Base-by-base conservation (phyloP, 2,329 filamentous ascomycete genomes). In the Fusarium neocosmosporiellum region DNA sequence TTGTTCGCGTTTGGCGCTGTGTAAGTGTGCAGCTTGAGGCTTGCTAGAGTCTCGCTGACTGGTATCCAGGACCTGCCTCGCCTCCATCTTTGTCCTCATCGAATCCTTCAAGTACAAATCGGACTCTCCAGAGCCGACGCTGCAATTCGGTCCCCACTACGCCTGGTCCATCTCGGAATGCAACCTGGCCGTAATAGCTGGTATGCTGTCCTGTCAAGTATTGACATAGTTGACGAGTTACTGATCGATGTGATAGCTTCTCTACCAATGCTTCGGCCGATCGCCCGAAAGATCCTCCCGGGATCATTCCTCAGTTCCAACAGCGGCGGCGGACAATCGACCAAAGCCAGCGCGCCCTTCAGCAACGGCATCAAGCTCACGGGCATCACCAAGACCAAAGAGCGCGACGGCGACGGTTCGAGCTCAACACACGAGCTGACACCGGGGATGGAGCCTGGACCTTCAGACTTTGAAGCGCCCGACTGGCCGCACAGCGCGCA, bases 1-100 rank as follows among this genome's bases (percentile, higher is more conserved):
- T 61, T 81, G 13, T 81, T 81, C 63, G 67, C 74, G 29, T 79
- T 79, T 61, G 80, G 79, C 3, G 65, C 72, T 2, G 61, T 80
- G 72, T 80, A 72, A 54, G 78, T 63, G 11, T 41, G 6, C n/a
- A 16, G 29, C 22, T 34, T 33, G 34, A 31, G 27, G 4, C 24
- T 34, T 13, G 8, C 14, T 22, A 27, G 18, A 41, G 18, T 55
- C 20, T 53, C 53, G 31, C 60, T 63, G 22, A 63, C 29, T 34
- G 29, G 29, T 27, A 20, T 27, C 24, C n/a, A 63, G 60, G 37
- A 74, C 71, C 1, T 80, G 78, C 27, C 61, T 79, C 7, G 77
- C 77, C 2, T 79, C 78, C 1, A 64, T 79, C 20, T 76, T 80
- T 31, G 73, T 78, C 4, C 69, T 81, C 7, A 67, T 77, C 22